phyloP scores from a whole-genome alignment of 2,329 filamentous ascomycete genomes.

The Phoma sp. region DNA sequence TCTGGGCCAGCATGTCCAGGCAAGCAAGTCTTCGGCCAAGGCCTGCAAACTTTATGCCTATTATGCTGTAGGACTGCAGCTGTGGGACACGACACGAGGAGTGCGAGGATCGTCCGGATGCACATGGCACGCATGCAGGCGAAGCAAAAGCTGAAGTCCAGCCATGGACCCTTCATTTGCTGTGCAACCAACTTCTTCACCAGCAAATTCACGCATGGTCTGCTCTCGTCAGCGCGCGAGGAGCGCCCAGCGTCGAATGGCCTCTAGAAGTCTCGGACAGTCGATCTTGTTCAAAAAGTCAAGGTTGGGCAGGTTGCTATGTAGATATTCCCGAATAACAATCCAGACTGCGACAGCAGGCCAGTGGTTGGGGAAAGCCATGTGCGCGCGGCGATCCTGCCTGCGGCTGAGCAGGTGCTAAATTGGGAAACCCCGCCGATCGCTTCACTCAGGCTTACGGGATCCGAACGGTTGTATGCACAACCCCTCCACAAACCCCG shows the following conservation, averaged over 20 bases:
- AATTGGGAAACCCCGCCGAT: constrained; percentile 14
- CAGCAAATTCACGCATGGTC: neutral
- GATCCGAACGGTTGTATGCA: constrained; percentile 11
- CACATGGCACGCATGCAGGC: neutral
- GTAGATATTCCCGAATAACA: neutral
- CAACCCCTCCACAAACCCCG: constrained; percentile 8
- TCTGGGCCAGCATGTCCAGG: neutral
- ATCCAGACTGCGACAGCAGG: neutral
- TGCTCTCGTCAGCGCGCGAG: neutral
- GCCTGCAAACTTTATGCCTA: neutral
- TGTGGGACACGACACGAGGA: neutral
- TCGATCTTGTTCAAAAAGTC: neutral
- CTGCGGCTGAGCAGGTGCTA: constrained; percentile 16
- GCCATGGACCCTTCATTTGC: neutral
- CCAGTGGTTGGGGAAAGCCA: neutral
- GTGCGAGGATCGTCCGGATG: neutral
- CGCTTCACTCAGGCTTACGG: constrained; percentile 12
- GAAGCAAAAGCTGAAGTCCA: neutral
- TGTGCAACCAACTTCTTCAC: neutral
- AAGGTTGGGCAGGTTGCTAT: neutral
- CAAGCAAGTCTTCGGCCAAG: too few relatives aligned
- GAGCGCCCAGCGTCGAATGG: neutral
- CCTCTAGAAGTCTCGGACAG: neutral
- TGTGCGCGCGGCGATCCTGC: constrained; percentile 10
- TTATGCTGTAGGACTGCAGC: too few relatives aligned